Percentiles rank a stretch among this genome's conserved stretches.
phyloP scores from a whole-genome alignment of 176 grass and related monocot species.

The Phoenix dactylifera region DNA sequence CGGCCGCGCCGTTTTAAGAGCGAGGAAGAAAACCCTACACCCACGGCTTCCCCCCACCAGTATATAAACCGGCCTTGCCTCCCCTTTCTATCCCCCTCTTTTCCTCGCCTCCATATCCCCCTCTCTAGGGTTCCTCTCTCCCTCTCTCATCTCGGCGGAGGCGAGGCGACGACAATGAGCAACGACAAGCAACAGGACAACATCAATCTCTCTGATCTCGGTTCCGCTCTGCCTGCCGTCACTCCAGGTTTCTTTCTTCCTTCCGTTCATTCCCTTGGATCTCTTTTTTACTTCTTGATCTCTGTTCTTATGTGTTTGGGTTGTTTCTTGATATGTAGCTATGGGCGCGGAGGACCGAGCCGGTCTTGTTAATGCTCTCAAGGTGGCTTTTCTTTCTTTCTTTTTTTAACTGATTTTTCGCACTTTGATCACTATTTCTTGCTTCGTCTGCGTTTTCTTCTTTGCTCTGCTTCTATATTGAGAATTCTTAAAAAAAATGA shows the following conservation, averaged over 20 bases:
- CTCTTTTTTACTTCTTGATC: background rate
- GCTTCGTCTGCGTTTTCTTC: too few species aligned
- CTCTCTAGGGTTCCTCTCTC: background rate
- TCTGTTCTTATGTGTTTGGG: background rate
- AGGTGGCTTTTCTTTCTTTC: background rate
- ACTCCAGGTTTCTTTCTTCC: background rate
- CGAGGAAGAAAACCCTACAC: too few species aligned
- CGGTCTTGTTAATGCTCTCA: slow-evolving; percentile 13
- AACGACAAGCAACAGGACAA: background rate
- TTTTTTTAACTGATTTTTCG: background rate
- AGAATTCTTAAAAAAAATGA: too few species aligned
- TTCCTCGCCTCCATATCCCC: too few species aligned
- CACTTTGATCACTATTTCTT: too few species aligned
- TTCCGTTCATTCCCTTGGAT: background rate
- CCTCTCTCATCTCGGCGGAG: background rate
- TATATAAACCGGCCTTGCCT: too few species aligned
- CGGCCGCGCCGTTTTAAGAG: too few species aligned
- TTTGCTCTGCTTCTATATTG: too few species aligned
- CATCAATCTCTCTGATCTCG: slow-evolving; percentile 4
- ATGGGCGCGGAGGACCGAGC: slow-evolving; percentile 17
- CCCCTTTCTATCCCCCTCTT: too few species aligned
- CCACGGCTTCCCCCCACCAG: too few species aligned
- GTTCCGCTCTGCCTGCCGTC: background rate
- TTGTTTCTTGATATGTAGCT: background rate
- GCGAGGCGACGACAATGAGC: slow-evolving; percentile 7